Percentiles rank a stretch among this genome's conserved stretches.
phyloP scores from a whole-genome alignment of 345 rosid genomes.

The Gossypium herbaceum region DNA sequence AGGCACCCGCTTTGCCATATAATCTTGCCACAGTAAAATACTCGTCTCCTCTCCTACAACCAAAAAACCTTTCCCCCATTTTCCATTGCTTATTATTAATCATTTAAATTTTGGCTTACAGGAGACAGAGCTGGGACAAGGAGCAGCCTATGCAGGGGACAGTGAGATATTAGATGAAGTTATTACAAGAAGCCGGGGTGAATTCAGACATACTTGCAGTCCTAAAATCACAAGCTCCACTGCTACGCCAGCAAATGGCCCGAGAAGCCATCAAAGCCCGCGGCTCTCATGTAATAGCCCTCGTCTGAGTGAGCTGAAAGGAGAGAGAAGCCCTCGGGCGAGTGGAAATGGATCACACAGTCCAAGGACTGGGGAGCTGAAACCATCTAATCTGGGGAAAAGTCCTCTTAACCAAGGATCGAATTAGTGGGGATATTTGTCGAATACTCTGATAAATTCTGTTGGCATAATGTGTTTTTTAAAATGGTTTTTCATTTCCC shows the following conservation, averaged over 20 bases:
- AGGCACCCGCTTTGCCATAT: slow-evolving; percentile 89
- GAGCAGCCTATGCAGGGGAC: slow-evolving; percentile 53
- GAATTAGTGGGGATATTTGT: slow-evolving; percentile 12
- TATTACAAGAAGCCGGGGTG: slow-evolving; percentile 90
- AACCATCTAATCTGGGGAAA: slow-evolving; percentile 53
- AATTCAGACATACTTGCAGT: slow-evolving; percentile 70
- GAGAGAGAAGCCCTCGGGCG: slow-evolving; percentile 56
- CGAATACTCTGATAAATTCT: slow-evolving; percentile 24
- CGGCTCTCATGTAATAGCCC: slow-evolving; percentile 45
- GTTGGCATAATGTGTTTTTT: slow-evolving; percentile 16
- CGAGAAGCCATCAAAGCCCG: slow-evolving; percentile 44
- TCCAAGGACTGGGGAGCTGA: slow-evolving; percentile 42
- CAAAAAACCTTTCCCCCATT: background rate
- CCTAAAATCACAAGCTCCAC: slow-evolving; percentile 73
- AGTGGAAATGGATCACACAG: slow-evolving; percentile 40
- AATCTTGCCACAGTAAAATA: slow-evolving; percentile 50
- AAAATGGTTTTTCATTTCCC: slow-evolving; percentile 27
- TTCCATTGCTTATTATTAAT: background rate
- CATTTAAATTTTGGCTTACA: slow-evolving; percentile 11
- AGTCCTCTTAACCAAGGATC: slow-evolving; percentile 57
- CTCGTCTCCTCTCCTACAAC: background rate
- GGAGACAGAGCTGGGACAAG: slow-evolving; percentile 56
- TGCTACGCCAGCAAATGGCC: slow-evolving; percentile 53
- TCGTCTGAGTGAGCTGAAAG: slow-evolving; percentile 58
- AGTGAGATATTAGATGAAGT: slow-evolving; percentile 83